Evolutionary conservation across 495 filamentous ascomycete genomes (phyloP).

Genomic region (Elaphomyces granulatus): DNA sequence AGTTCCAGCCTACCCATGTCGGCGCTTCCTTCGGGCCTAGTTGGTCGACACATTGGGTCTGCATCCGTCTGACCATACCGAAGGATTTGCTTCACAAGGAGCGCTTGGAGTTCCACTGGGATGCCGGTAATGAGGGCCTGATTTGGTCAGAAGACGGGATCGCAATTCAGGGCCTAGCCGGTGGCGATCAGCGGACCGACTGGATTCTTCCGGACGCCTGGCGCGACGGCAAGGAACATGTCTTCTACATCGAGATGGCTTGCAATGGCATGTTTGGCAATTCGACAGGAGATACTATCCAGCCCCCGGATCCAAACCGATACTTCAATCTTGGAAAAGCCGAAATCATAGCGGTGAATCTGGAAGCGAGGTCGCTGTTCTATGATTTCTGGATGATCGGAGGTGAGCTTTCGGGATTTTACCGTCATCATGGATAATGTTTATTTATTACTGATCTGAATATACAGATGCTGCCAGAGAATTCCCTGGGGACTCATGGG

Average conservation of each 20-base stretch:
- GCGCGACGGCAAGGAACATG: constrained; percentile 73
- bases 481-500: constrained; percentile 67
- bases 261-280: constrained; percentile 99
- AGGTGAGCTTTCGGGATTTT: constrained; percentile 12
- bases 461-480: constrained; percentile 56
- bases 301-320: constrained; percentile 72
- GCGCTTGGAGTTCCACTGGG: constrained; percentile 88
- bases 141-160: constrained; percentile 81
- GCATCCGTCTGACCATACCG: constrained; percentile 63
- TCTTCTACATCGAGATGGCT: constrained; percentile 93
- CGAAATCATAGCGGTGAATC: constrained; percentile 80
- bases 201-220: constrained; percentile 76
- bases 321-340: constrained; percentile 63
- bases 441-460: neutral
- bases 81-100: constrained; percentile 52
- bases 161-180: constrained; percentile 83
- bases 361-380: constrained; percentile 65
- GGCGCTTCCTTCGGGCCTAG: constrained; percentile 79
- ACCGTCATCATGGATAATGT: neutral
- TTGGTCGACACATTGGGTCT: constrained; percentile 99
- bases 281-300: constrained; percentile 73
- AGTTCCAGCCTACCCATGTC: constrained; percentile 60
- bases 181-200: constrained; percentile 76
- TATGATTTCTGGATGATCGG: constrained; percentile 95
- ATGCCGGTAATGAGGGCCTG: constrained; percentile 80